Conservation (phyloP, 768 basidiomycete species). For the Megacollybia marginata region DNA sequence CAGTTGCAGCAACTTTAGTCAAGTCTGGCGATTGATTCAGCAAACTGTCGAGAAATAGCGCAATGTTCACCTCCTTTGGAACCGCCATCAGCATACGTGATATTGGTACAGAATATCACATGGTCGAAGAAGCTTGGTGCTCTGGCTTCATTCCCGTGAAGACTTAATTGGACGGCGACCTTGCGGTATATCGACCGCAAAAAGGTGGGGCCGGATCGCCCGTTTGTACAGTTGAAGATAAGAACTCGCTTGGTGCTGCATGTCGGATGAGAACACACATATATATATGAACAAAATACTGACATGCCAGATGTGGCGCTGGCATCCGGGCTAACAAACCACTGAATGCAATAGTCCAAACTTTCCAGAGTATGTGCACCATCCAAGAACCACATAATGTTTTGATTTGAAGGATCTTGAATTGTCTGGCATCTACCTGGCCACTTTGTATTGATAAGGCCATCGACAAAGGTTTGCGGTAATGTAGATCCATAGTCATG, state of each 20-base stretch:
- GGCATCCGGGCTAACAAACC: conserved; percentile 63
- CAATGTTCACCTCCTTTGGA: conserved; percentile 74
- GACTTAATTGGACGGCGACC: conserved; percentile 38
- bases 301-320: background rate
- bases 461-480: conserved; percentile 46
- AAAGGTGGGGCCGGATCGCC: conserved; percentile 74
- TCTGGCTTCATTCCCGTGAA: conserved; percentile 28
- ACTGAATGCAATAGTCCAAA: conserved; percentile 76
- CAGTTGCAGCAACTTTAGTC: conserved; percentile 57
- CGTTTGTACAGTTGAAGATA: conserved; percentile 93
- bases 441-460: conserved; percentile 71
- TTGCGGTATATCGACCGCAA: conserved; percentile 51
- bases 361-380: conserved; percentile 96
- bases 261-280: no score
- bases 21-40: conserved; percentile 47
- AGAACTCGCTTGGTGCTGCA: conserved; percentile 40
- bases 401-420: conserved; percentile 42
- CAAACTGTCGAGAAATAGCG: background rate
- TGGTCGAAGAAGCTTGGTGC: conserved; percentile 60
- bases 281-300: no score
- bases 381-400: conserved; percentile 83
- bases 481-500: conserved; percentile 27
- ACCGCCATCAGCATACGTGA: conserved; percentile 83
- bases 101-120: conserved; percentile 93
- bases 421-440: conserved; percentile 93